Evolutionary conservation across 805 yeast genomes (phyloP), one percentile per base, ranked within the genome.

Genomic region (Wickerhamiella slavikovae): DNA sequence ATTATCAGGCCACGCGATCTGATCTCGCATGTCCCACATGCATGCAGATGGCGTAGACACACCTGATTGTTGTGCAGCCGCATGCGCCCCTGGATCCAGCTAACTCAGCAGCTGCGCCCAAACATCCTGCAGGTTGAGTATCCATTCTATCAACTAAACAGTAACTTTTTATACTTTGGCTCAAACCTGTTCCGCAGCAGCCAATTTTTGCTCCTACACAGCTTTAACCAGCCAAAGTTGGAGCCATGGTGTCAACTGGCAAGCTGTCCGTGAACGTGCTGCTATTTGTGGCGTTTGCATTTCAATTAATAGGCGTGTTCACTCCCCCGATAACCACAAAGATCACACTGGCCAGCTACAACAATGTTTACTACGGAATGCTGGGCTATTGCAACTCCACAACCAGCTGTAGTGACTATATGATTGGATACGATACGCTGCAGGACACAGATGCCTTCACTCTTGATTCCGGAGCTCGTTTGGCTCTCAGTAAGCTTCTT

Each of bases 381-480:
- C 71, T 71, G 49, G 85, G 85, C 2, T 60, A 66, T 39, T 75
- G 85, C 46, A 43, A 52, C 21, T 32, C 34, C 11, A 41, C 49
- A 5, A 43, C 43, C 3, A 38, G 38, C 1, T 67, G 73, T 41
- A 54, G 66, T 1, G 17, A 32, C 0, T 48, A 53, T 1, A 45
- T 57, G 3, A 49, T 68, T 3, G 74, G 74, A 0, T 64, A 64
- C 37, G 28, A 37, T 16, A 34, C 38, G 31, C 20, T 38, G 34
- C 38, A 57, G 17, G 35, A 53, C 4, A 41, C 46, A 9, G 53
- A 49, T 18, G 44, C 53, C 14, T 59, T 64, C 37, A 45, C 62
- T 4, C 45, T 71, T 22, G 80, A 80, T 8, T 63, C 74, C 2
- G 57, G 61, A 31, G 69, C 77, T 1, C 56, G 74, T 37, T 62